These are phyloP conservation scores for Penicillium odoratum DNA, from an alignment of 495 filamentous ascomycete species.

Conservation along the genomic window DNA sequence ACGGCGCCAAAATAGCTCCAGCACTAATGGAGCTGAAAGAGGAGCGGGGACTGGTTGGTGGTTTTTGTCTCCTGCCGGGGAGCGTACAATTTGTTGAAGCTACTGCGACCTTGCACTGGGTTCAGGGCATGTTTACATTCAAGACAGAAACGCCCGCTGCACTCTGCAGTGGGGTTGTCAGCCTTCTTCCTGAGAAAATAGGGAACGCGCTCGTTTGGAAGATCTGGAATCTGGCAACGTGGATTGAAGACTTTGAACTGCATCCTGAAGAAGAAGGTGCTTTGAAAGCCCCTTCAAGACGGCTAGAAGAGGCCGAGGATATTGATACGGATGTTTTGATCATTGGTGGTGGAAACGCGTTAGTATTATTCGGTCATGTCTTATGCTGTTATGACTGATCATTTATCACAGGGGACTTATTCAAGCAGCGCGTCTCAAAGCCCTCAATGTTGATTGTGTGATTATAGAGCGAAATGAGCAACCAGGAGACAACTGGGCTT, in stretches of 20 bases:
- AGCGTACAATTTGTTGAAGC: background rate
- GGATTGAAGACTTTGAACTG: background rate
- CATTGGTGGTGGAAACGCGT: slow-evolving; percentile 1
- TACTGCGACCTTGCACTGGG: background rate
- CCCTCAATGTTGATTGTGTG: background rate
- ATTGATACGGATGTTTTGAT: background rate
- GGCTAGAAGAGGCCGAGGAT: background rate
- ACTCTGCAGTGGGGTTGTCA: background rate
- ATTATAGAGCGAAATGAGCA: background rate
- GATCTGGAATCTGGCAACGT: background rate
- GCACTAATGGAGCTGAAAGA: background rate
- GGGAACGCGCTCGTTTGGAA: background rate
- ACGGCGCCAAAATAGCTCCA: background rate
- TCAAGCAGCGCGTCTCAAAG: background rate
- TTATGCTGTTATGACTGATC: background rate
- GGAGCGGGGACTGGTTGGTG: background rate
- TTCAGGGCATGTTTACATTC: background rate
- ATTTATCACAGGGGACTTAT: background rate
- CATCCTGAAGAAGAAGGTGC: background rate
- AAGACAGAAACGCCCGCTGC: background rate
- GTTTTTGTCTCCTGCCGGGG: background rate
- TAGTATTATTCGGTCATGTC: background rate
- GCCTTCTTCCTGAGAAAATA: background rate
- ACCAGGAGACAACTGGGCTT: background rate
- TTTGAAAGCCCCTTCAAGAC: background rate